phyloP scores from a whole-genome alignment of 495 filamentous ascomycete genomes.

The Penicillium atrosanguineum region DNA sequence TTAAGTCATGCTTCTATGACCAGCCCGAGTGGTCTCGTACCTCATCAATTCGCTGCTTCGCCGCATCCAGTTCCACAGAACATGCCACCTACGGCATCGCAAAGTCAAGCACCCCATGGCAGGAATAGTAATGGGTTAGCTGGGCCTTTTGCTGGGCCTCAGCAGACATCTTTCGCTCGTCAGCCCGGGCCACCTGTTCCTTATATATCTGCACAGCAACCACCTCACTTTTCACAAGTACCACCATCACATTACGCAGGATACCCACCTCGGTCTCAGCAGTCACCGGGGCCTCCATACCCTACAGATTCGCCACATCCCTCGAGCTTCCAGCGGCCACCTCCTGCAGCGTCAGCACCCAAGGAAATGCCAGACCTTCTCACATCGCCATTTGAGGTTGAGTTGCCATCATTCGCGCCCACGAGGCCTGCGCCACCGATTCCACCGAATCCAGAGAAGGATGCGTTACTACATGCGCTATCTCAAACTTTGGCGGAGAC shows the following conservation, averaged over 20 bases:
- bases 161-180: constrained; percentile 5
- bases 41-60: constrained; percentile 14
- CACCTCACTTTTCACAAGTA: constrained; percentile 5
- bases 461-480: constrained; percentile 76
- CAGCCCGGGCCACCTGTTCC: constrained; percentile 4
- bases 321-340: constrained; percentile 13
- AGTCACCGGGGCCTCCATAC: constrained; percentile 18
- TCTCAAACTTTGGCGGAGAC: constrained; percentile 64
- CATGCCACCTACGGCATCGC: constrained; percentile 9
- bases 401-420: constrained; percentile 58
- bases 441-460: constrained; percentile 95
- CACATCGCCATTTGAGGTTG: constrained; percentile 63
- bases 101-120: constrained; percentile 15
- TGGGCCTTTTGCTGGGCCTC: background rate
- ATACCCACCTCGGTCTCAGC: constrained; percentile 24
- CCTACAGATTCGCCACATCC: constrained; percentile 18
- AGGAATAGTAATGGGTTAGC: constrained; percentile 8
- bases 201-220: constrained; percentile 1
- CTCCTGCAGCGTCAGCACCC: constrained; percentile 31
- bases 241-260: constrained; percentile 14
- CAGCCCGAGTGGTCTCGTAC: constrained; percentile 10
- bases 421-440: constrained; percentile 73
- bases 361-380: constrained; percentile 66
- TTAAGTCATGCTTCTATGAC: constrained; percentile 5
- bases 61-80: constrained; percentile 4